Base-by-base conservation (phyloP, 805 yeast species). In the Kodamaea hsintzibuensis region DNA sequence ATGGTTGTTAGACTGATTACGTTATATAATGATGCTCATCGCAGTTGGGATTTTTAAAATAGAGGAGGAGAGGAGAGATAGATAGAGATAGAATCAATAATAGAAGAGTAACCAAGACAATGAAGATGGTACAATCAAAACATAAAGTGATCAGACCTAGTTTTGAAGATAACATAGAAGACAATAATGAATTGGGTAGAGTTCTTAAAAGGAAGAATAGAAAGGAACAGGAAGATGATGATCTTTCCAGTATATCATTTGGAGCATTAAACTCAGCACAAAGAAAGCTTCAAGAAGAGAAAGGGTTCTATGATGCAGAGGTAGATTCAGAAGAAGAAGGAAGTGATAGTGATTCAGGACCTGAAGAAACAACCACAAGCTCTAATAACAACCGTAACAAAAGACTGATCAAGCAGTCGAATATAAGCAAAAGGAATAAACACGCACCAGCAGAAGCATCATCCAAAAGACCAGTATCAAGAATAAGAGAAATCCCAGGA, bases 381-480 rank as follows among this genome's bases (percentile, higher is more conserved):
- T n/a, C n/a, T 42, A 42, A 47, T 37, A 44, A 54, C 47, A 54
- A 51, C 54, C 44, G 42, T 17, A 66, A 60, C 55, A 52, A 55
- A 46, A 51, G 51, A 42, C 33, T 27, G 33, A 7, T 27, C 9
- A 47, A 44, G 12, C 22, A 39, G 3, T 33, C 49, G 22, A 22
- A 49, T 25, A 9, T 9, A 7, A 27, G 33, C 9, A 58, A 60
- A 55, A 81, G 76, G 61, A 78, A 71, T 57, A 93, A 92, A 66
- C 97, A 93, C 74, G 97, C 96, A 0, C 99, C 99, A 10, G 73
- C 84, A 2, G 98, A 89, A 64, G 64, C 82, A 22, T 87, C 95
- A 6, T 75, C 96, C 0, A 91, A 88, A 68, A 80, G 73, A 58
- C 87, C 85, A 14, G 96, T 88, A 0, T 74, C 90, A 0, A 76